phyloP scores from a whole-genome alignment of 192 early-diverging fungal genomes.

The Coemansia sp. region DNA sequence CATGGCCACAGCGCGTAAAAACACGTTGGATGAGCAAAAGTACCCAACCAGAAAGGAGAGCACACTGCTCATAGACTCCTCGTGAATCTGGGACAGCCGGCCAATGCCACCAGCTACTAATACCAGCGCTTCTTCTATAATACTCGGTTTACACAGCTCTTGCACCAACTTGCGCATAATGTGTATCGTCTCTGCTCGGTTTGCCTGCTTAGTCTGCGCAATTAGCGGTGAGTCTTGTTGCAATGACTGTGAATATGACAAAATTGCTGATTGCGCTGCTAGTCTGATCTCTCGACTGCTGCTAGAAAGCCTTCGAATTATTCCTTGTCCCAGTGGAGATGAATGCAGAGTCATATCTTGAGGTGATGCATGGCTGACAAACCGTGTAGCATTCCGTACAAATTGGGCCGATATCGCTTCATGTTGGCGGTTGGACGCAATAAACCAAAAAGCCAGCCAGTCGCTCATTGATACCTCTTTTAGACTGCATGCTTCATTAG shows the following conservation, averaged over 20 bases:
- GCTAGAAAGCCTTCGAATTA: constrained; percentile 41
- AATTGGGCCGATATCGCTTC: constrained; percentile 25
- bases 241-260: constrained; percentile 21
- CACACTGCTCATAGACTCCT: constrained; percentile 22
- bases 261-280: constrained; percentile 34
- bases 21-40: constrained; percentile 42
- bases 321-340: constrained; percentile 42
- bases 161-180: constrained; percentile 10
- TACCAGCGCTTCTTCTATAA: constrained; percentile 40
- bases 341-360: constrained; percentile 33
- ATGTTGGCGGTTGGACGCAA: constrained; percentile 32
- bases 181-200: constrained; percentile 29
- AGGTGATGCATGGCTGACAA: constrained; percentile 38
- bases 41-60: constrained; percentile 31
- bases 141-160: constrained; percentile 16
- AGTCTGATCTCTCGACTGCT: constrained; percentile 47
- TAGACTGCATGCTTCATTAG: neutral
- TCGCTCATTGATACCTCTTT: constrained; percentile 26
- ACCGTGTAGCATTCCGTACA: constrained; percentile 29
- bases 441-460: constrained; percentile 54
- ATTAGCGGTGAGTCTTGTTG: constrained; percentile 14
- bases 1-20: constrained; percentile 51
- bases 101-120: constrained; percentile 47
- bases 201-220: constrained; percentile 16
- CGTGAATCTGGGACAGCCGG: constrained; percentile 20